Evolutionary conservation across 202 grass and related monocot genomes (phyloP).

Genomic region (Setaria italica): DNA sequence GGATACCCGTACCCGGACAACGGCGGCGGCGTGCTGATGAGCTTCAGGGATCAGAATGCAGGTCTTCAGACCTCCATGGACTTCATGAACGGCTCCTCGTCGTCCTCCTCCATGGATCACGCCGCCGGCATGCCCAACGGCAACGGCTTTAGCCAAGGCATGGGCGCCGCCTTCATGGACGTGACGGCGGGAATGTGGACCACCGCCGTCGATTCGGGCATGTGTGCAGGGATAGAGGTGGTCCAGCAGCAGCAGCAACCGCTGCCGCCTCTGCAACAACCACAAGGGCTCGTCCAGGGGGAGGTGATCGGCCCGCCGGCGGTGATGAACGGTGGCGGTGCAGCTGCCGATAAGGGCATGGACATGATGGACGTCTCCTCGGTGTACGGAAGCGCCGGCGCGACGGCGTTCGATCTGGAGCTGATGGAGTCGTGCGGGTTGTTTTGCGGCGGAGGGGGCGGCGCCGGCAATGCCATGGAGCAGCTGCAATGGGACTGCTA

Average conservation of each 20-base stretch:
- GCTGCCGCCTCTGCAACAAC: not conserved
- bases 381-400: constrained; percentile 51
- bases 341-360: constrained; percentile 52
- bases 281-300: constrained; percentile 36
- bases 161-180: constrained; percentile 58
- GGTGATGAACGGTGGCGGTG: constrained; percentile 13
- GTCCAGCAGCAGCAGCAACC: constrained; percentile 37
- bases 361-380: constrained; percentile 69
- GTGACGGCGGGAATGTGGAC: constrained; percentile 71
- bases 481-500: constrained; percentile 96
- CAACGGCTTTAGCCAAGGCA: constrained; percentile 58
- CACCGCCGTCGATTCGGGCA: constrained; percentile 33
- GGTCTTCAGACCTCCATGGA: constrained; percentile 62
- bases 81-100: constrained; percentile 75
- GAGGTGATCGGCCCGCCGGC: constrained; percentile 10
- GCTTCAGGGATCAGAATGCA: constrained; percentile 79
- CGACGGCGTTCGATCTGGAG: constrained; percentile 73
- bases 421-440: constrained; percentile 83
- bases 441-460: constrained; percentile 45
- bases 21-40: constrained; percentile 71
- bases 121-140: constrained; percentile 48
- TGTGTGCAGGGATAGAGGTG: constrained; percentile 45
- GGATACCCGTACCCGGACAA: constrained; percentile 61
- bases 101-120: constrained; percentile 74
- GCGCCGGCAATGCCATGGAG: constrained; percentile 63